Base-by-base conservation (phyloP, 2,329 filamentous ascomycete genomes). In the Mollisia scopiformis region DNA sequence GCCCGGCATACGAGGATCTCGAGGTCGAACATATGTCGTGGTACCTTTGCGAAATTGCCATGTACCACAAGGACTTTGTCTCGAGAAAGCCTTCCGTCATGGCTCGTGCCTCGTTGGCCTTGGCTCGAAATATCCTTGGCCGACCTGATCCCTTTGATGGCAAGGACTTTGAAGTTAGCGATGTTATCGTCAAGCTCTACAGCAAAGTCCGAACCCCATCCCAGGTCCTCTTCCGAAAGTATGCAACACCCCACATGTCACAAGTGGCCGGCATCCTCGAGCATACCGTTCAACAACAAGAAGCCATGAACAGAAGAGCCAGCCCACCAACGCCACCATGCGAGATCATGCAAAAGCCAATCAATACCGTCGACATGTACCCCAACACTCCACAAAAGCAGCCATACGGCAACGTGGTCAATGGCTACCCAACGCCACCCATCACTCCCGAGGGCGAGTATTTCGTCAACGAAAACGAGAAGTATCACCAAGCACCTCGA, bases 11-110 rank as follows among this genome's bases (percentile, higher is more conserved):
- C 31, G 85, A 89, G 72, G 92, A 97, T 75, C 84, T 87, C 25
- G 93, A 97, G 77, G 89, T 97, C 23, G 92, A 98, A 79, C 90
- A 96, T 77, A 94, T 99, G 91, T 88, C 93, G 19, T 84, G 91
- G 65, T 99, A 98, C 80, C 90, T 99, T 64, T 89, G 91, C 73
- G 95, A 99, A 79, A 94, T 98, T 71, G 92, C 93, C 49, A 82
- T 98, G 43, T 99, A 97, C 79, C 92, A 98, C 80, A 91, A 94
- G 72, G 95, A 98, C 68, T 99, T 99, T 71, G 93, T 99, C 64
- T 95, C 93, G 16, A 93, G 90, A 58, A 90, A 90, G 72, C 93
- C 95, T 21, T 97, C 94, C 0, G 89, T 93, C 66, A 92, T 99
- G 83, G 93, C 95, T 33, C 23, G 49, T 30, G 35, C 37, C 43